These are phyloP conservation scores for Wallacemonas sp. DNA, from an alignment of 208 protist species.

Conservation along the genomic window DNA sequence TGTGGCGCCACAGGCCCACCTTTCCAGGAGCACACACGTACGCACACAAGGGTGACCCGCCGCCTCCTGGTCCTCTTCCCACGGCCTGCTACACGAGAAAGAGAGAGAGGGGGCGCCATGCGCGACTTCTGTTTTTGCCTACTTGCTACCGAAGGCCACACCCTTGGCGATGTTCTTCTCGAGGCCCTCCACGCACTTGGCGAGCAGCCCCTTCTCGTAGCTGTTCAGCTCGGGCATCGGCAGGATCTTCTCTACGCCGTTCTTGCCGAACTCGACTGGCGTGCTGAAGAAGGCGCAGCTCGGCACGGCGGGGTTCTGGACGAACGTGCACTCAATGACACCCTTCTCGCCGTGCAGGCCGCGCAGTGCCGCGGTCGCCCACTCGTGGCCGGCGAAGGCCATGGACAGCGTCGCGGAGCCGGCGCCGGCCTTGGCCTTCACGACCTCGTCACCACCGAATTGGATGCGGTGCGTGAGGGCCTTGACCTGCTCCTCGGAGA, in stretches of 20 bases:
- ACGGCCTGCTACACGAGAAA: no score
- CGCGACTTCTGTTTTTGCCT: neutral
- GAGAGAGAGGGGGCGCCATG: neutral
- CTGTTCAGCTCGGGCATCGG: conserved; percentile 26
- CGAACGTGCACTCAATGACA: conserved; percentile 65
- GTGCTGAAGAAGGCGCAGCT: conserved; percentile 72
- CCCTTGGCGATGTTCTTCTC: conserved; percentile 53
- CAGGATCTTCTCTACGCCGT: conserved; percentile 38
- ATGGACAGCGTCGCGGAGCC: conserved; percentile 97
- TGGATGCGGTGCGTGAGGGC: conserved; percentile 82
- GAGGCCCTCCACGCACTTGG: conserved; percentile 58
- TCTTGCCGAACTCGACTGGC: conserved; percentile 67
- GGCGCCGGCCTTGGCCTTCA: conserved; percentile 94
- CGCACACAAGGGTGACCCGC: neutral
- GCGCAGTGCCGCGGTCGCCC: conserved; percentile 41
- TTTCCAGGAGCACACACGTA: neutral
- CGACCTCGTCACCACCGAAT: conserved; percentile 95
- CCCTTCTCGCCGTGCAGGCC: conserved; percentile 61
- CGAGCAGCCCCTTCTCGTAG: conserved; percentile 46
- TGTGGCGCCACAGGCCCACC: no score
- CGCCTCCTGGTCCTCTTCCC: no score
- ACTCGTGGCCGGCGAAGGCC: conserved; percentile 86
- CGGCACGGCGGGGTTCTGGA: conserved; percentile 60
- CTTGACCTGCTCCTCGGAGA: conserved; percentile 37
- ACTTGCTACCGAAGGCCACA: conserved; percentile 14